Base-by-base conservation (phyloP, 768 basidiomycete genomes). In the Hygrocybe coccinea region DNA sequence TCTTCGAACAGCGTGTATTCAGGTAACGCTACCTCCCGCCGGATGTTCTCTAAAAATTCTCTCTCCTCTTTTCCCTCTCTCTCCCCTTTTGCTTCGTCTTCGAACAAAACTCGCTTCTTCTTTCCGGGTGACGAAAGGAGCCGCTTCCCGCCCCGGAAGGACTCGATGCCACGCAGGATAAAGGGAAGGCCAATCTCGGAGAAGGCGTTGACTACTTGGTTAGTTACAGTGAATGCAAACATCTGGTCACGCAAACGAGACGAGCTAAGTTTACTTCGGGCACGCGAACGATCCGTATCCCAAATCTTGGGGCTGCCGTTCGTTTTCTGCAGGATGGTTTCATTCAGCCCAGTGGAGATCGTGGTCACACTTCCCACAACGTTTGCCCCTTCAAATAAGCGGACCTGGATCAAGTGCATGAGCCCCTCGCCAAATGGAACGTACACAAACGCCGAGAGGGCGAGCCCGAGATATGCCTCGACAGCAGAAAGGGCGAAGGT, bases 361-460 rank as follows among this genome's bases (percentile, higher is more conserved):
- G 64, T 60, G 2, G 73, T 72, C 1, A 66, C 67, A 41, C 75
- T 76, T 22, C 70, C 56, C 47, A 67, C 60, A 19, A 45, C 29
- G 33, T 59, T 60, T 3, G 55, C 57, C 12, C 70, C 69, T 3
- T 69, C 60, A 58, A 78, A 77, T 12, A 81, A 62, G 69, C 71
- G 72, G 6, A 69, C 65, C 60, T 79, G 79, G 8, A 79, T 71
- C 49, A 76, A 66, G 7, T 77, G 73, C 89, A 94, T 92, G 58
- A 92, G 83, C 50, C 80, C 79, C 65, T 87, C 87, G 25, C 94
- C 94, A 59, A 95, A 97, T 0, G 94, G 94, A 3, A 95, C 90
- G 67, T 98, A 99, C 49, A 97, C 82, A 65, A 94, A 97, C 14
- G 95, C 93, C n/a, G 88, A 91, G 14, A 98, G 82, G 5, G 82